These are phyloP conservation scores for Colletotrichum costaricense DNA, from an alignment of 2,329 filamentous ascomycete species.

Conservation along the genomic window DNA sequence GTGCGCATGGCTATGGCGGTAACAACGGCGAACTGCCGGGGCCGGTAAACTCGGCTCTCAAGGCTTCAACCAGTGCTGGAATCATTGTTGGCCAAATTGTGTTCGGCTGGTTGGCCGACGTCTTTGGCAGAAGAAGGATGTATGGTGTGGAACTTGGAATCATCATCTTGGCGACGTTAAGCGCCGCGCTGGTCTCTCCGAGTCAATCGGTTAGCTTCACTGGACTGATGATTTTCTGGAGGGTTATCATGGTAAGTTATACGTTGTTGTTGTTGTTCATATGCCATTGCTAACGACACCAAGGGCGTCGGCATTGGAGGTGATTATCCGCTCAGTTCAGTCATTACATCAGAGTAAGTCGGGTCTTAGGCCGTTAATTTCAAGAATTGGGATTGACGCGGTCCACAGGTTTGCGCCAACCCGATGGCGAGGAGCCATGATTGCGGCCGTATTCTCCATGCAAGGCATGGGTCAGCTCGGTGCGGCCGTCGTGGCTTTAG, in stretches of 20 bases:
- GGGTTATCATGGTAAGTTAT: slow-evolving; percentile 71
- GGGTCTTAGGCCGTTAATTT: not conserved
- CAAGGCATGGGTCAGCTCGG: slow-evolving; percentile 84
- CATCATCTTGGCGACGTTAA: slow-evolving; percentile 77
- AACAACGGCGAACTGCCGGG: slow-evolving; percentile 69
- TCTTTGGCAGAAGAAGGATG: slow-evolving; percentile 82
- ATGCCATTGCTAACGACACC: not conserved
- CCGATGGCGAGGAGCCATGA: slow-evolving; percentile 85
- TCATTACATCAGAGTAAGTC: slow-evolving; percentile 80
- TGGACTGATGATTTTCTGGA: slow-evolving; percentile 78
- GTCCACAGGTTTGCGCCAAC: slow-evolving; percentile 78
- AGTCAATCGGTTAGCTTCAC: slow-evolving; percentile 70
- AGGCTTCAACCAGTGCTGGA: slow-evolving; percentile 83
- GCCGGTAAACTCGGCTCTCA: slow-evolving; percentile 77
- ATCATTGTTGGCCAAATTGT: slow-evolving; percentile 82
- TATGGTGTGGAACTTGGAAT: slow-evolving; percentile 82
- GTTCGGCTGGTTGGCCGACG: slow-evolving; percentile 83
- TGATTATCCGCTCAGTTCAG: slow-evolving; percentile 83
- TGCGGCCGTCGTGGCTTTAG: slow-evolving; percentile 76
- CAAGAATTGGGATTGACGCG: slow-evolving; percentile 34
- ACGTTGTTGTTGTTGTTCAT: not conserved
- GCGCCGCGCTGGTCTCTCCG: slow-evolving; percentile 71
- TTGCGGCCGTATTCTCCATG: slow-evolving; percentile 87
- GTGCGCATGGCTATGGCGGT: slow-evolving; percentile 58
- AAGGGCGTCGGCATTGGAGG: slow-evolving; percentile 81